These are phyloP conservation scores for Fusarium sp. DNA, from an alignment of 2,329 filamentous ascomycete species.

Conservation along the genomic window DNA sequence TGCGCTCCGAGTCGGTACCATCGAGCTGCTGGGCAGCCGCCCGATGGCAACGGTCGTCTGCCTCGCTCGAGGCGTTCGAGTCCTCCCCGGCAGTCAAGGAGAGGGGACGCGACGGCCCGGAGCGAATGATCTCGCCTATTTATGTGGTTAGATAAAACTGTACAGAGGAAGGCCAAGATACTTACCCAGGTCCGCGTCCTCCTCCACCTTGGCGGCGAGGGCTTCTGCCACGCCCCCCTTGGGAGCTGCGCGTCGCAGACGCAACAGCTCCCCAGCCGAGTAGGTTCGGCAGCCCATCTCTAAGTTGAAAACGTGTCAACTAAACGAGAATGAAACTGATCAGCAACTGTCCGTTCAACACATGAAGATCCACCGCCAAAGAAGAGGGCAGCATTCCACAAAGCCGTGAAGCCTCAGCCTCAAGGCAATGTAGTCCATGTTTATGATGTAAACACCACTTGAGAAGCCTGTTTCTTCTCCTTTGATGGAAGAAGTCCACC, in stretches of 20 bases:
- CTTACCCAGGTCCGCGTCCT: conserved; percentile 61
- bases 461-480: no score
- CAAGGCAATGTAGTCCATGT: neutral
- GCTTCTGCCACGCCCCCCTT: conserved; percentile 48
- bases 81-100: conserved; percentile 53
- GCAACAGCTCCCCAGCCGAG: conserved; percentile 62
- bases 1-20: conserved; percentile 61
- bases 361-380: conserved; percentile 15
- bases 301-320: conserved; percentile 58
- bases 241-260: conserved; percentile 49
- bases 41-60: conserved; percentile 28
- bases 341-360: conserved; percentile 51
- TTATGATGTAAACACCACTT: neutral
- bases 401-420: neutral
- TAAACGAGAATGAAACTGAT: conserved; percentile 50
- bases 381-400: neutral
- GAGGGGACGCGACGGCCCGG: conserved; percentile 46
- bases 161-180: neutral
- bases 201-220: conserved; percentile 55
- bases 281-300: conserved; percentile 63
- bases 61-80: conserved; percentile 16
- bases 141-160: conserved; percentile 21
- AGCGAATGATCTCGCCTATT: conserved; percentile 53
- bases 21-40: conserved; percentile 53
- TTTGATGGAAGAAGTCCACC: neutral